A percentile compares a stretch with the other conserved stretches of the same genome.
phyloP scores from a whole-genome alignment of 2,329 filamentous ascomycete genomes.

The Hymenoscyphus infarciens region DNA sequence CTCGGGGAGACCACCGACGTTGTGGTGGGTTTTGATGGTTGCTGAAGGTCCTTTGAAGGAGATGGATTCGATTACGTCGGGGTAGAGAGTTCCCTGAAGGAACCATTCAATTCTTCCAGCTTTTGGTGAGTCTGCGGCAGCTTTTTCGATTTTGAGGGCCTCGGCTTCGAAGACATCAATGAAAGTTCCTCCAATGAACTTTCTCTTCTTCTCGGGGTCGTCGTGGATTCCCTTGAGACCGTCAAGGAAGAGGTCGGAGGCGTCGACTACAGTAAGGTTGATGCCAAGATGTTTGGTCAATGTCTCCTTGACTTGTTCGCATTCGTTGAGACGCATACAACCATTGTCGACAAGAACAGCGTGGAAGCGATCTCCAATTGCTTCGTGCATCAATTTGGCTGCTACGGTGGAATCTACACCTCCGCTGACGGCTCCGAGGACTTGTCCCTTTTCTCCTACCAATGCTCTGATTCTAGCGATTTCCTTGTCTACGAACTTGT shows the following conservation, averaged over 20 bases:
- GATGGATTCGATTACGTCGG: conserved; percentile 57
- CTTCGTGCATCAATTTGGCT: conserved; percentile 78
- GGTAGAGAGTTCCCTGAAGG: conserved; percentile 75
- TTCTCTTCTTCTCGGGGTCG: conserved; percentile 80
- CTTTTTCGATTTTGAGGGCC: conserved; percentile 69
- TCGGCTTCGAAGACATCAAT: conserved; percentile 82
- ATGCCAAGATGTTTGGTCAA: conserved; percentile 78
- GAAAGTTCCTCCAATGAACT: conserved; percentile 78
- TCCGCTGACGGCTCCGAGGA: conserved; percentile 73
- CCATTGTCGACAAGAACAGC: conserved; percentile 85
- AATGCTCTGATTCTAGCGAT: conserved; percentile 75
- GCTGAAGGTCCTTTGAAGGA: conserved; percentile 69
- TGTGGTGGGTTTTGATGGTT: conserved; percentile 73
- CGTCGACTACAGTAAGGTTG: conserved; percentile 85
- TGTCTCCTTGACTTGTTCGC: conserved; percentile 73
- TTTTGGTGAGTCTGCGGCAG: conserved; percentile 60
- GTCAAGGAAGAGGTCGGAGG: conserved; percentile 70
- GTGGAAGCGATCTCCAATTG: conserved; percentile 77
- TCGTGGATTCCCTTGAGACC: conserved; percentile 71
- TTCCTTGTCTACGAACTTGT: conserved; percentile 75
- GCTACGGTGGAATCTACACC: conserved; percentile 90
- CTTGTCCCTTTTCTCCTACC: conserved; percentile 78
- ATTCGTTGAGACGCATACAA: conserved; percentile 81
- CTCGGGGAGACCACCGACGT: conserved; percentile 62
- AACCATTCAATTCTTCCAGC: conserved; percentile 82